These are phyloP conservation scores for Cladorrhinum sp. DNA, from an alignment of 2,329 filamentous ascomycete genomes.

Conservation along the genomic window DNA sequence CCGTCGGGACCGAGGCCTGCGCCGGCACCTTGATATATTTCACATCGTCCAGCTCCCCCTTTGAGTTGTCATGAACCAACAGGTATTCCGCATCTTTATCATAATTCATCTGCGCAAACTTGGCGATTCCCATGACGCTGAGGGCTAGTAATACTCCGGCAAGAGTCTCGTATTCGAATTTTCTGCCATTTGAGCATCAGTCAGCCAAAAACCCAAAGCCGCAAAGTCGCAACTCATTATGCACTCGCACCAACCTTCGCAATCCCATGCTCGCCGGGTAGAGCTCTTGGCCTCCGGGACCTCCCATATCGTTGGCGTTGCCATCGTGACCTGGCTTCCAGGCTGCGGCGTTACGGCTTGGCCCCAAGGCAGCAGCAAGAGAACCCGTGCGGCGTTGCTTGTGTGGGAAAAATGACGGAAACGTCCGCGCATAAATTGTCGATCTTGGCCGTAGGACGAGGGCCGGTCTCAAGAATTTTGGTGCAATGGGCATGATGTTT, in stretches of 20 bases:
- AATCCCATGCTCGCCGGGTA: conserved; percentile 14
- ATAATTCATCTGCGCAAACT: conserved; percentile 4
- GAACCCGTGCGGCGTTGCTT: not conserved
- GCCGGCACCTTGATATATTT: conserved; percentile 16
- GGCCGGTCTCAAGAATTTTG: not conserved
- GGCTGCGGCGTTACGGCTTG: not conserved
- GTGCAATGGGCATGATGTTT: not conserved
- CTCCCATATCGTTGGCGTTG: conserved; percentile 18
- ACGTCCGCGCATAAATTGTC: not conserved
- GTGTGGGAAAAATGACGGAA: not conserved
- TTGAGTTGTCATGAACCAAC: conserved; percentile 20
- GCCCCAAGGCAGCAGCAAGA: not conserved
- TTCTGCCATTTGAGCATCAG: conserved; percentile 7
- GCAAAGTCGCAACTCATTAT: not conserved
- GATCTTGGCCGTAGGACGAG: not conserved
- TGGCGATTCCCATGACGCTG: conserved; percentile 13
- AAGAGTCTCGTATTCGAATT: conserved; percentile 16
- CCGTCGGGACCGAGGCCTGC: conserved; percentile 1
- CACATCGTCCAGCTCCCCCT: conserved; percentile 25
- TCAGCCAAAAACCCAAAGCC: not conserved
- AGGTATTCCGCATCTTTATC: conserved; percentile 16
- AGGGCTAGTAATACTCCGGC: conserved; percentile 15
- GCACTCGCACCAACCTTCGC: conserved; percentile 17
- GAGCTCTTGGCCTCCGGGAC: conserved; percentile 22
- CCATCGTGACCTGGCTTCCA: not conserved